These are phyloP conservation scores for Chlorella sorokiniana DNA, from an alignment of 139 green algal genomes.

Conservation along the genomic window DNA sequence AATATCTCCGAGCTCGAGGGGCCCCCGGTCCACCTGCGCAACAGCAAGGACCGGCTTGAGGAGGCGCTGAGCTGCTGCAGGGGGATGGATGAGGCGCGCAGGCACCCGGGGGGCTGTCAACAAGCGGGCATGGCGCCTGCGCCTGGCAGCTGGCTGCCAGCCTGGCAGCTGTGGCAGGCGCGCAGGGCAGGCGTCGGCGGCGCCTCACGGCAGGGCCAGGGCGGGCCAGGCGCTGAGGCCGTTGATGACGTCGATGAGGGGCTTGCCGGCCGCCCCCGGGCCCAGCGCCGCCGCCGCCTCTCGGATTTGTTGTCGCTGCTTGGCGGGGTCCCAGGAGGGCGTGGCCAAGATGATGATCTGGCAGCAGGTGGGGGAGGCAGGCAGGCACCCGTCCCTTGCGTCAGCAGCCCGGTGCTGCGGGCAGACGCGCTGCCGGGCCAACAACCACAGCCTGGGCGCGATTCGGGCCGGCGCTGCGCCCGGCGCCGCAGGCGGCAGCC, in stretches of 20 bases:
- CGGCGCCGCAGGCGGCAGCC: background rate
- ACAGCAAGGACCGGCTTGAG: too few species aligned
- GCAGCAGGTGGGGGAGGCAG: background rate
- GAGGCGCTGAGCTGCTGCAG: background rate
- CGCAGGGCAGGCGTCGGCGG: background rate
- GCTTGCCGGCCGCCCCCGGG: constrained; percentile 10
- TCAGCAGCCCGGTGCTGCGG: too few species aligned
- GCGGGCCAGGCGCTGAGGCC: constrained; percentile 6
- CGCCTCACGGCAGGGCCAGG: constrained; percentile 5
- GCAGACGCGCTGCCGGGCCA: too few species aligned
- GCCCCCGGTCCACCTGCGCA: constrained; percentile 18
- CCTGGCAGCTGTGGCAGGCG: background rate
- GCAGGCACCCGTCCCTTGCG: background rate
- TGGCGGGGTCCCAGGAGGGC: background rate
- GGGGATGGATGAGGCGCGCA: background rate
- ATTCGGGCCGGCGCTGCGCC: background rate
- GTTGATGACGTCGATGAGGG: constrained; percentile 46
- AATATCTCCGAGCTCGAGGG: constrained; percentile 42
- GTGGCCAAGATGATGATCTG: constrained; percentile 28
- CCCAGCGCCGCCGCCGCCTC: background rate
- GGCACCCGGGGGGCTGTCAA: background rate
- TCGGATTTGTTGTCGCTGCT: background rate
- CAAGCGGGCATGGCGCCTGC: too few species aligned
- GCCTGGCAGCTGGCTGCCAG: too few species aligned
- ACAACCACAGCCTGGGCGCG: background rate